Evolutionary conservation across 805 yeast genomes (phyloP).

Genomic region (Candida nitratophila): DNA sequence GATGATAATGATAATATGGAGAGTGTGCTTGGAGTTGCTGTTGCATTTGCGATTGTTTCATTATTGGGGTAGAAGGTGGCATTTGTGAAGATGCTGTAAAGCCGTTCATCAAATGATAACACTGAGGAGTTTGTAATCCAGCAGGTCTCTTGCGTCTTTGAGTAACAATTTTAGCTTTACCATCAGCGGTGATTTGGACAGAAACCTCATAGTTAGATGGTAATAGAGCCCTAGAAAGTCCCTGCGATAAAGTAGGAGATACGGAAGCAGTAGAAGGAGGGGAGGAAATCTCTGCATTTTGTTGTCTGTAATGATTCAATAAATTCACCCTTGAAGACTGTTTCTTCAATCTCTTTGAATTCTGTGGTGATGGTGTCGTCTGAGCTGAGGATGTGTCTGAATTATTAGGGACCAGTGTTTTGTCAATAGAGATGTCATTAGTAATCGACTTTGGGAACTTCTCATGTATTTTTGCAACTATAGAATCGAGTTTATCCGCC

Average conservation of each 20-base stretch:
- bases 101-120: not conserved
- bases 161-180: constrained; percentile 23
- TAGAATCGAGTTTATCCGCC: not conserved
- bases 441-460: constrained; percentile 3
- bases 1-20: not conserved
- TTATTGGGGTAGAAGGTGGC: not conserved
- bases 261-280: constrained; percentile 3
- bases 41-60: not conserved
- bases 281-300: not conserved
- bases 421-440: not conserved
- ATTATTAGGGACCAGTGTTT: constrained; percentile 5
- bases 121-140: constrained; percentile 10
- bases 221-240: constrained; percentile 4
- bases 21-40: not conserved
- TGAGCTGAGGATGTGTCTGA: not conserved
- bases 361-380: not conserved
- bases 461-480: constrained; percentile 1
- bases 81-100: not conserved
- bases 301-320: not conserved
- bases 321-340: constrained; percentile 1
- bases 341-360: constrained; percentile 1
- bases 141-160: constrained; percentile 4
- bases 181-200: constrained; percentile 17
- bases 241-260: constrained; percentile 1
- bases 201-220: constrained; percentile 16